Conservation (phyloP, 1,284 basidiomycete genomes). For the Amylostereum areolatum region DNA sequence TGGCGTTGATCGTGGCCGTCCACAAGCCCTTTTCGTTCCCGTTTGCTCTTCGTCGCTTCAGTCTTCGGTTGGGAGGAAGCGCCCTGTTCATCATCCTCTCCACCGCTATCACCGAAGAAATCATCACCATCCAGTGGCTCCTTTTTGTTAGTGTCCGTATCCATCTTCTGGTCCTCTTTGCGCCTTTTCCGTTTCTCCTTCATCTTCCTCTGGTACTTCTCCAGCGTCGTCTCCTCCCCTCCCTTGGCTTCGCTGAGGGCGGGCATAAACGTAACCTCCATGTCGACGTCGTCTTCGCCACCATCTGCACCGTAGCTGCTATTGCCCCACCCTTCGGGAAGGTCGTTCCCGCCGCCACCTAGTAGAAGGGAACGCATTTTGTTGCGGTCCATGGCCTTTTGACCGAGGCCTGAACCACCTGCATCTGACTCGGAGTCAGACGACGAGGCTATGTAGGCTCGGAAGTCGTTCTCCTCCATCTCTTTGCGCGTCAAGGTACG, state of each 20-base stretch:
- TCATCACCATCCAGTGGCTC: conserved; percentile 43
- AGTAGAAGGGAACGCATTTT: conserved; percentile 69
- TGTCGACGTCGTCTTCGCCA: conserved; percentile 56
- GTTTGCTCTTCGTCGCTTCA: conserved; percentile 21
- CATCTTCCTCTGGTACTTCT: conserved; percentile 81
- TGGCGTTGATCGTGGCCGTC: conserved; percentile 13
- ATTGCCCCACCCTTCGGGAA: conserved; percentile 79
- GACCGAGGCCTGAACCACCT: conserved; percentile 23
- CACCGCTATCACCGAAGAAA: conserved; percentile 61
- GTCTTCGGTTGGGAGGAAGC: conserved; percentile 20
- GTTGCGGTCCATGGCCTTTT: conserved; percentile 48
- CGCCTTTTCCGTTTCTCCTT: conserved; percentile 79
- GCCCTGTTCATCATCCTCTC: conserved; percentile 34
- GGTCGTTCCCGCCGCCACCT: conserved; percentile 51
- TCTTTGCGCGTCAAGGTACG: conserved; percentile 75
- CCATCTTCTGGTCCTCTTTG: conserved; percentile 59
- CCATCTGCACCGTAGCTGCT: conserved; percentile 25
- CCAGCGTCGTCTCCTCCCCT: conserved; percentile 77
- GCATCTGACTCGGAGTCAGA: conserved; percentile 47
- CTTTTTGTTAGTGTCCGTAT: conserved; percentile 16
- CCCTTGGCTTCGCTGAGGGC: conserved; percentile 58
- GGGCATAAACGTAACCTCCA: conserved; percentile 93
- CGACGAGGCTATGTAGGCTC: conserved; percentile 76
- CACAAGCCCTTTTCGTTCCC: conserved; percentile 10
- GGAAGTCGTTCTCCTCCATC: conserved; percentile 87